Conservation (phyloP, 192 early-diverging fungal genomes). For the Rhizoclosmatium globosum region DNA sequence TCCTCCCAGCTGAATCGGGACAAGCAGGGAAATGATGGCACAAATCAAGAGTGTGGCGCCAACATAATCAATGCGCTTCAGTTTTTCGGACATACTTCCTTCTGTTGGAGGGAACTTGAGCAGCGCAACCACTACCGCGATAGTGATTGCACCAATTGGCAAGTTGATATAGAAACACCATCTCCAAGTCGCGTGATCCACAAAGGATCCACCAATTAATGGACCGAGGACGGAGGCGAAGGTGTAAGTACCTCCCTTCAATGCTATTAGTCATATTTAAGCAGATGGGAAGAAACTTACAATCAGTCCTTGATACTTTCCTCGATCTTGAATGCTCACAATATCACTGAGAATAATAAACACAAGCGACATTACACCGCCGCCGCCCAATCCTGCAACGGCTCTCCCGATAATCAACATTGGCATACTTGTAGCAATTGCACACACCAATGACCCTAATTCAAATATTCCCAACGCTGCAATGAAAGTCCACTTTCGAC, state of each 20-base stretch:
- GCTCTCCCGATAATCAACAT: conserved; percentile 64
- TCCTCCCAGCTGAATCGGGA: conserved; percentile 76
- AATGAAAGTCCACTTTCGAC: conserved; percentile 67
- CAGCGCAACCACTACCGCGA: conserved; percentile 59
- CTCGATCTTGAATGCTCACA: conserved; percentile 76
- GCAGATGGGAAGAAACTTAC: conserved; percentile 77
- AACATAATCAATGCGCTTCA: conserved; percentile 68
- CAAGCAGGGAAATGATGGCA: conserved; percentile 61
- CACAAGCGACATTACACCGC: conserved; percentile 76
- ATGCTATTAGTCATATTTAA: conserved; percentile 79
- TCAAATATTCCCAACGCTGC: conserved; percentile 74
- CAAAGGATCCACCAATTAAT: conserved; percentile 81
- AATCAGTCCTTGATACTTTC: conserved; percentile 68
- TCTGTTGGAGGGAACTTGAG: conserved; percentile 62
- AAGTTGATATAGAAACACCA: conserved; percentile 74
- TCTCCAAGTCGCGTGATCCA: conserved; percentile 52
- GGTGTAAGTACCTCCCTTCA: conserved; percentile 76
- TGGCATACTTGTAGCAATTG: conserved; percentile 49
- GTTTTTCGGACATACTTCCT: conserved; percentile 59
- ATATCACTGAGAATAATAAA: conserved; percentile 90
- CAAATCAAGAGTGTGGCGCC: conserved; percentile 61
- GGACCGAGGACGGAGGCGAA: conserved; percentile 80
- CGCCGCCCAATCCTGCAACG: conserved; percentile 84
- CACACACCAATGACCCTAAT: conserved; percentile 80
- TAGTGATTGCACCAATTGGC: conserved; percentile 73